A percentile compares a stretch with the other conserved stretches of the same genome.
These are phyloP conservation scores for Silene conica DNA, from an alignment of 148 eudicot species.

Conservation along the genomic window DNA sequence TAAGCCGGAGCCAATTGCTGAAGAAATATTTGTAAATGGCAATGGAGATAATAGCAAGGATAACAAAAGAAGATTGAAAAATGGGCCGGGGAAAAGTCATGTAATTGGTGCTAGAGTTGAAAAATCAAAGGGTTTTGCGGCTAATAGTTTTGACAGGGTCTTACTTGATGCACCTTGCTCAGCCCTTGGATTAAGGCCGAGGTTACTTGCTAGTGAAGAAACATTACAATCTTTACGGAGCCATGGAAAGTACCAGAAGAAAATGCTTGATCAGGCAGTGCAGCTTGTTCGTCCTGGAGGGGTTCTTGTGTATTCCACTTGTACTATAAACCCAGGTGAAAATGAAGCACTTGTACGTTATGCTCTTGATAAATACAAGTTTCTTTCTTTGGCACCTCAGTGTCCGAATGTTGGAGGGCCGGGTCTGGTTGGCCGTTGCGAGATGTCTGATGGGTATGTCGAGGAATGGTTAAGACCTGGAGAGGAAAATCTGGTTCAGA, in stretches of 20 bases:
- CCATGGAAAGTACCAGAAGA: constrained; percentile 70
- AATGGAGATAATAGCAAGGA: constrained; percentile 29
- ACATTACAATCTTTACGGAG: constrained; percentile 63
- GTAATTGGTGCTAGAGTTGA: constrained; percentile 65
- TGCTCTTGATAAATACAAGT: constrained; percentile 79
- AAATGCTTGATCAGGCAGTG: constrained; percentile 94
- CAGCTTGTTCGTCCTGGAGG: constrained; percentile 95
- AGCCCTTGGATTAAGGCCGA: constrained; percentile 93
- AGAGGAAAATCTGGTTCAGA: constrained; percentile 84
- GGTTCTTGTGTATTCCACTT: constrained; percentile 88
- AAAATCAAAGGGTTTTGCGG: constrained; percentile 68
- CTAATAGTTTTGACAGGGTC: constrained; percentile 85
- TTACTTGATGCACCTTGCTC: constrained; percentile 99
- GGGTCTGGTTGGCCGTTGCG: constrained; percentile 66
- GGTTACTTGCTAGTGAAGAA: constrained; percentile 85
- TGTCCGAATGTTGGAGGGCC: constrained; percentile 78
- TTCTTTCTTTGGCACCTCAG: constrained; percentile 68
- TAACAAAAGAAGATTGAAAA: constrained; percentile 37
- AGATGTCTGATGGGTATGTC: constrained; percentile 56
- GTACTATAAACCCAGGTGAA: constrained; percentile 96
- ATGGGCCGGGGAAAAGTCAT: constrained; percentile 74
- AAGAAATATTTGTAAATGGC: constrained; percentile 4
- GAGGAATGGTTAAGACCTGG: constrained; percentile 91
- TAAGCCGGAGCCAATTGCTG: neutral
- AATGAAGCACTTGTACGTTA: constrained; percentile 84